Evolutionary conservation across 352 stramenopile species (phyloP), one percentile per base, ranked within the genome.

Genomic region (Phytophthora cajani): DNA sequence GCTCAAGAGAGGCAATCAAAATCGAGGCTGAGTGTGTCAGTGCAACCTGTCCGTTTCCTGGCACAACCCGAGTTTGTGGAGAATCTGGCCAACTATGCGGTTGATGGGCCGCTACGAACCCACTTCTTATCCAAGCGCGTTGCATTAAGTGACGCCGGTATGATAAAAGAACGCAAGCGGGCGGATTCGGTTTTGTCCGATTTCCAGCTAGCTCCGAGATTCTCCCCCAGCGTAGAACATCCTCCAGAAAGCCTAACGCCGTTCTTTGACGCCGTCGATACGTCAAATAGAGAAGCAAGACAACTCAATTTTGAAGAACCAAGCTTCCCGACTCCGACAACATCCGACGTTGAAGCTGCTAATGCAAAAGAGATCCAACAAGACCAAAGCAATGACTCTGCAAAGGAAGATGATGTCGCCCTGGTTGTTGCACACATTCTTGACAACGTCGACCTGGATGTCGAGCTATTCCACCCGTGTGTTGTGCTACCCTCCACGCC

Each of bases 181-280:
- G 49, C 63, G 11, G 46, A 38, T n/a, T 79, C 71, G 16, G 62
- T 70, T 2, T 17, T 53, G 49, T 67, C 60, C 4, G 67, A 81
- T 6, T 70, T 74, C 47, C 59, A 72, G 25, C 44, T 77, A 40
- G 54, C 62, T 46, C 46, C 58, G 23, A 67, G 27, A 66, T 72
- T 58, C n/a, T 71, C 69, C 61, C 72, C 66, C 19, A 47, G 19
- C 32, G 32, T n/a, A 30, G 61, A 74, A 21, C 56, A 47, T 27
- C 62, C 52, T 2, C 64, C 63, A 38, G 67, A 78, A 54, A 70
- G 46, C 49, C 71, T 69, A 32, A 91, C 85, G 12, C 83, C 83
- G 27, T 92, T 91, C 64, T 92, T 92, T 55, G 85, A 92, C 68
- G 81, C 85, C 33, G 59, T 90, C 11, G 80, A 90, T 66, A 63